Evolutionary conservation across 345 rosid species (phyloP), one percentile per base, ranked within the genome.

Genomic region (Clarkia xantiana): DNA sequence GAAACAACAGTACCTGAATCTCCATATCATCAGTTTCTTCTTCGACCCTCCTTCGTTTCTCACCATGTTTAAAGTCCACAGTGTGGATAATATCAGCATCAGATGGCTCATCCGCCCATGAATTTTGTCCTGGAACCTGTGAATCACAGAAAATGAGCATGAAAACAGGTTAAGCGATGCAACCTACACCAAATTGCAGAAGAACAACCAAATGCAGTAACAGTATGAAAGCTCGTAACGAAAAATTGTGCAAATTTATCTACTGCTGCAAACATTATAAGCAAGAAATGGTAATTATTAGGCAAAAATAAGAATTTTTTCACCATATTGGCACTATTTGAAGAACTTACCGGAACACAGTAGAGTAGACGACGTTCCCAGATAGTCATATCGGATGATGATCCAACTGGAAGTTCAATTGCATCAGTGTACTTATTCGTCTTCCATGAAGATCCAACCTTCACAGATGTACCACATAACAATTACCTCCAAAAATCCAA

Each of bases 361-460:
- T 77, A 79, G 6, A 91, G 67, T 56, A 91, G 56, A 7, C 71
- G 77, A n/a, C 96, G 94, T 45, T 91, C 98, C 98, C 98, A 86
- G 38, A 91, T 58, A 56, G 66, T 63, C 66, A 67, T 69, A 2
- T 86, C 80, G 16, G 83, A 62, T 4, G 83, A 54, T 16, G 71
- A 47, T 18, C 62, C 76, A 60, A 77, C 64, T 9, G 93, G 79
- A 47, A 55, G 61, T 53, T 71, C 83, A 19, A 78, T 70, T 12
- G 73, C 55, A 62, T 91, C 96, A 60, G 53, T 62, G 62, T 71
- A 91, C 60, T 91, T 91, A 65, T 81, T 91, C 12, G 98, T 84
- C 69, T 84, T 72, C 98, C 98, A 86, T n/a, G 56, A 60, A 2
- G 75, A 60, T 0, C 67, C 94, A 78, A 81, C 86, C 95, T 20